These are phyloP conservation scores for Hymenoscyphus occultus DNA, from an alignment of 2,329 filamentous ascomycete genomes.

Conservation along the genomic window DNA sequence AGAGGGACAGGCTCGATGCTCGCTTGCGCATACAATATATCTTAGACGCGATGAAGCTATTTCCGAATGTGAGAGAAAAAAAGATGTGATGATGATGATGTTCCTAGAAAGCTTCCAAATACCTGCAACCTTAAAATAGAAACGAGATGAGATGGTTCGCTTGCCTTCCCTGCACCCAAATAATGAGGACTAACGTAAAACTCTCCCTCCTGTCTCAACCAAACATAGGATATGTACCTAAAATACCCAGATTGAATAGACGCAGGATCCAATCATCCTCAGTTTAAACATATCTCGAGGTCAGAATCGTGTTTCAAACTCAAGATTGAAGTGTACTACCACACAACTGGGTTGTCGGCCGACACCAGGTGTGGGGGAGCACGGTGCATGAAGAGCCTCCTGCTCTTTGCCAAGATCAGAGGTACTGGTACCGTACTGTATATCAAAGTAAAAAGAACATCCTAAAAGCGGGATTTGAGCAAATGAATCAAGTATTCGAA, in stretches of 20 bases:
- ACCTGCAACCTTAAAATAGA: slow-evolving; percentile 1
- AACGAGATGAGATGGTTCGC: not conserved
- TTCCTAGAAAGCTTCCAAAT: not conserved
- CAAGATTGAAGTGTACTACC: not conserved
- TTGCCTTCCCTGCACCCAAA: too few species aligned
- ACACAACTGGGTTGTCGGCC: not conserved
- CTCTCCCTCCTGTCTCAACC: too few species aligned
- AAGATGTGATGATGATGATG: not conserved
- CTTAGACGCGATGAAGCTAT: not conserved
- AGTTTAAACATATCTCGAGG: not conserved
- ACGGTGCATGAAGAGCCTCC: slow-evolving; percentile 8
- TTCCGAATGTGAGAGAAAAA: not conserved
- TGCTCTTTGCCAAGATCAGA: not conserved
- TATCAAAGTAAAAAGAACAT: too few species aligned
- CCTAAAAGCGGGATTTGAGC: too few species aligned
- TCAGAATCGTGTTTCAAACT: not conserved
- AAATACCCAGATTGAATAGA: not conserved
- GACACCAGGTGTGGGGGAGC: not conserved
- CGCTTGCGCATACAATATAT: not conserved
- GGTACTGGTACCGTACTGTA: too few species aligned
- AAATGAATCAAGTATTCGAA: too few species aligned
- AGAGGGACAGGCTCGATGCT: not conserved
- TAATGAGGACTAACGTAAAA: too few species aligned
- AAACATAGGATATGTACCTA: not conserved
- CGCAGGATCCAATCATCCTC: not conserved